Conservation (phyloP, 2,329 filamentous ascomycete species). For the Fusarium domesticum region DNA sequence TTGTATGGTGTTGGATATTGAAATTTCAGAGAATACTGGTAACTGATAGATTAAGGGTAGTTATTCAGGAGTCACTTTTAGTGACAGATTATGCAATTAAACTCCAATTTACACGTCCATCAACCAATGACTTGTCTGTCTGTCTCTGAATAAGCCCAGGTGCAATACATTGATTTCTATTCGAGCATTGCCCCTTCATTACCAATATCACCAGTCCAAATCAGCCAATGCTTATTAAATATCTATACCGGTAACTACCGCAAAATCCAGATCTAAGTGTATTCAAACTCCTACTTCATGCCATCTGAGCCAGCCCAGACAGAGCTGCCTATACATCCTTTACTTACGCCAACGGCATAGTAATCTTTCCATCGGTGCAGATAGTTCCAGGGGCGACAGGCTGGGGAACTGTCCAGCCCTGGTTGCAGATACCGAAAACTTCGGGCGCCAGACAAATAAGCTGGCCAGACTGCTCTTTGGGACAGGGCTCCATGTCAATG, state of each 20-base stretch:
- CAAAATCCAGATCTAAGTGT: neutral
- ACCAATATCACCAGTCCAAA: too few relatives aligned
- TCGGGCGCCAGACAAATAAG: constrained; percentile 17
- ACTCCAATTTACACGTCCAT: too few relatives aligned
- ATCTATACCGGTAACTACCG: neutral
- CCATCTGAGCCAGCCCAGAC: neutral
- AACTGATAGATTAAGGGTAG: too few relatives aligned
- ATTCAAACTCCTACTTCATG: neutral
- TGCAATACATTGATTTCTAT: too few relatives aligned
- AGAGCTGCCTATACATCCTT: neutral
- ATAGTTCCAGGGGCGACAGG: constrained; percentile 18
- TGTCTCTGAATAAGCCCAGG: too few relatives aligned
- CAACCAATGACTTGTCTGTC: too few relatives aligned
- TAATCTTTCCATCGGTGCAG: constrained; percentile 19
- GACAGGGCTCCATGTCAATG: constrained; percentile 14
- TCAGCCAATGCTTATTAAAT: neutral
- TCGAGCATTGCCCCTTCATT: too few relatives aligned
- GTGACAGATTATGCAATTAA: too few relatives aligned
- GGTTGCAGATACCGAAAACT: constrained; percentile 26
- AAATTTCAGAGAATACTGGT: too few relatives aligned
- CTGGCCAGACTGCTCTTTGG: constrained; percentile 1
- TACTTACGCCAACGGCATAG: neutral
- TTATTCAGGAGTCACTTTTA: too few relatives aligned
- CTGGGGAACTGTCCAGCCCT: constrained; percentile 22
- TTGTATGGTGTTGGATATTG: too few relatives aligned